Base-by-base conservation (phyloP, 345 rosid species). In the Crucihimalaya himalaica region DNA sequence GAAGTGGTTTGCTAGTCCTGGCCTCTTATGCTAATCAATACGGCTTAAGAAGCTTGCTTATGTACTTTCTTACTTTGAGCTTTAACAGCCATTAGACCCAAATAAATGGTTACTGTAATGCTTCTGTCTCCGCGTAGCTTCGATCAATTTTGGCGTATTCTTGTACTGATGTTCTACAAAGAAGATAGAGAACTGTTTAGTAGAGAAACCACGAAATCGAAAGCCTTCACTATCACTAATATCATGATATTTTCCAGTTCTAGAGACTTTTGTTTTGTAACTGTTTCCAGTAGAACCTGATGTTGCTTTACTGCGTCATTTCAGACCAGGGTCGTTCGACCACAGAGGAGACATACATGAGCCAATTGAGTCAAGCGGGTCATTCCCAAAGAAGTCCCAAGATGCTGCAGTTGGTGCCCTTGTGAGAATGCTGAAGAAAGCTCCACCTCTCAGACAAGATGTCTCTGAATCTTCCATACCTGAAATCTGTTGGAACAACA, bases 341-440 rank as follows among this genome's bases (percentile, higher is more conserved):
- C 87, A 80, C 71, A 83, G 81, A 70, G 83, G 83, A 29, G 86
- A 54, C 56, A 69, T 31, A 4, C 71, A 50, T 4, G 85, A 89
- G 45, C 84, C 84, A 32, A 51, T 71, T 2, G 91, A 85, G 65
- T 62, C 85, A 42, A 90, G 85, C 29, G 87, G 84, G 4, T 70
- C 75, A 1, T 68, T 72, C 55, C 87, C 86, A 9, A 79, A 77
- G 51, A 91, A 87, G 77, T 91, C 97, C 9, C 89, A 84, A 40
- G 97, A 83, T 79, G 99, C 97, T 65, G 97, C 88, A 37, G 96
- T 95, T 63, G 97, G 99, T 80, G 92, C 87, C 35, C 88, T 92
- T 51, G 97, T 95, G 53, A 57, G 29, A 5, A 82, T 95, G 97
- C 83, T 95, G 84, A 81, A 87, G 83, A 89, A 88, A 86, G 97